A percentile compares a stretch with the other conserved stretches of the same genome.
phyloP scores from a whole-genome alignment of 2,329 filamentous ascomycete genomes.

The Calonectria pauciramosa region DNA sequence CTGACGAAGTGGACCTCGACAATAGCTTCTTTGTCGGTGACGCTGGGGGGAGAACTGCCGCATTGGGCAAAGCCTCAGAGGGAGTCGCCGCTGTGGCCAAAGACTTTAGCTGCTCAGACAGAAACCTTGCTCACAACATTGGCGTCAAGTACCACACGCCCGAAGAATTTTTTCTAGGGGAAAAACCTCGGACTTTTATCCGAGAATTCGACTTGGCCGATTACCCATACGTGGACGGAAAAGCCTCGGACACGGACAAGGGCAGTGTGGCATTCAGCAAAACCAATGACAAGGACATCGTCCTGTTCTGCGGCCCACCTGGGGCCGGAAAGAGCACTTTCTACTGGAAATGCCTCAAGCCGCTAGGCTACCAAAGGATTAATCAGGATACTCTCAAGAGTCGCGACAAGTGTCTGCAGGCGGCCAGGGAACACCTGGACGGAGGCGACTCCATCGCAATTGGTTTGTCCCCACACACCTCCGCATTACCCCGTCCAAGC shows the following conservation, averaged over 20 bases:
- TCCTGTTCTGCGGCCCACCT: slow-evolving; percentile 90
- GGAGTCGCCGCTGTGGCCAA: slow-evolving; percentile 53
- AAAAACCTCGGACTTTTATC: slow-evolving; percentile 74
- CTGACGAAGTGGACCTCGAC: slow-evolving; percentile 74
- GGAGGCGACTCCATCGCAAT: slow-evolving; percentile 80
- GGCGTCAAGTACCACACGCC: slow-evolving; percentile 87
- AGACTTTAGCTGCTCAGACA: slow-evolving; percentile 76
- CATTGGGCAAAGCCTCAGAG: slow-evolving; percentile 38
- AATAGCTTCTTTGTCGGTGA: slow-evolving; percentile 91
- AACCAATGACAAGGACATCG: slow-evolving; percentile 77
- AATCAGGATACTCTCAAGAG: slow-evolving; percentile 93
- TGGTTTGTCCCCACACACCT: slow-evolving; percentile 67
- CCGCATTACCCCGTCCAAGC: slow-evolving; percentile 29
- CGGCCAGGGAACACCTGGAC: slow-evolving; percentile 74
- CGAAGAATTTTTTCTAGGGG: slow-evolving; percentile 89
- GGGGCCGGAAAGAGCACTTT: slow-evolving; percentile 94
- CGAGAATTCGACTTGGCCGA: slow-evolving; percentile 79
- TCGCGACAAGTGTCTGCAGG: slow-evolving; percentile 78
- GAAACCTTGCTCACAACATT: slow-evolving; percentile 88
- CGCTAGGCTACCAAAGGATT: slow-evolving; percentile 84
- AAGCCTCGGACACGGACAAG: slow-evolving; percentile 39
- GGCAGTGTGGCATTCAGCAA: slow-evolving; percentile 66
- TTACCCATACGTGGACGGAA: slow-evolving; percentile 57
- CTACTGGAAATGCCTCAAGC: slow-evolving; percentile 83
- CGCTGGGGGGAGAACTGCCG: slow-evolving; percentile 74